Evolutionary conservation across 805 yeast genomes (phyloP).

Genomic region (Teunomyces lycoperdinae): DNA sequence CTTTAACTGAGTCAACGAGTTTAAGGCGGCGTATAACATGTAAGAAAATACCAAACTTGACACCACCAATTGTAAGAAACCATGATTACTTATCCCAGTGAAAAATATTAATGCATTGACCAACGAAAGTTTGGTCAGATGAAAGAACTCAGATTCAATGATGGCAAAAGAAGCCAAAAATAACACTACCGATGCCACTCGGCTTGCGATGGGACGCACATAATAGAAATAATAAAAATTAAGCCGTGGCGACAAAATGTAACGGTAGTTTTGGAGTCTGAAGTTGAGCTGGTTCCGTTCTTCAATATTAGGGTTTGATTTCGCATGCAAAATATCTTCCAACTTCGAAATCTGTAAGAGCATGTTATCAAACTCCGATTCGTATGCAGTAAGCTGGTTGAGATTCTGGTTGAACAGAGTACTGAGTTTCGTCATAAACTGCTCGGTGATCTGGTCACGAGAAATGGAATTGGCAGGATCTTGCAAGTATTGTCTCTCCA

Average conservation of each 20-base stretch:
- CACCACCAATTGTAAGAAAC: constrained; percentile 33
- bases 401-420: constrained; percentile 50
- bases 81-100: constrained; percentile 24
- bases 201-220: constrained; percentile 45
- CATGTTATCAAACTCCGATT: constrained; percentile 54
- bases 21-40: constrained; percentile 67
- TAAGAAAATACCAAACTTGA: constrained; percentile 49
- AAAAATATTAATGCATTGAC: constrained; percentile 47
- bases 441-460: constrained; percentile 34
- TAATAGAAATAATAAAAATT: constrained; percentile 42
- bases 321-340: constrained; percentile 57
- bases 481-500: constrained; percentile 29
- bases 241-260: constrained; percentile 36
- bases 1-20: constrained; percentile 63
- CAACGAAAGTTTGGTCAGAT: constrained; percentile 63
- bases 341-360: constrained; percentile 48
- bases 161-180: constrained; percentile 49
- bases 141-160: constrained; percentile 72
- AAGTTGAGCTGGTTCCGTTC: constrained; percentile 17
- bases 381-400: constrained; percentile 51
- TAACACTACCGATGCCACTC: constrained; percentile 43
- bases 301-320: constrained; percentile 14
- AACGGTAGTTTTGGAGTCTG: constrained; percentile 15
- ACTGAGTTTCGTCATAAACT: constrained; percentile 50
- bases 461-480: constrained; percentile 18